Evolutionary conservation across 1,139 yeast species (phyloP), one percentile per base, ranked within the genome.

Genomic region (Ogataea hybrid): DNA sequence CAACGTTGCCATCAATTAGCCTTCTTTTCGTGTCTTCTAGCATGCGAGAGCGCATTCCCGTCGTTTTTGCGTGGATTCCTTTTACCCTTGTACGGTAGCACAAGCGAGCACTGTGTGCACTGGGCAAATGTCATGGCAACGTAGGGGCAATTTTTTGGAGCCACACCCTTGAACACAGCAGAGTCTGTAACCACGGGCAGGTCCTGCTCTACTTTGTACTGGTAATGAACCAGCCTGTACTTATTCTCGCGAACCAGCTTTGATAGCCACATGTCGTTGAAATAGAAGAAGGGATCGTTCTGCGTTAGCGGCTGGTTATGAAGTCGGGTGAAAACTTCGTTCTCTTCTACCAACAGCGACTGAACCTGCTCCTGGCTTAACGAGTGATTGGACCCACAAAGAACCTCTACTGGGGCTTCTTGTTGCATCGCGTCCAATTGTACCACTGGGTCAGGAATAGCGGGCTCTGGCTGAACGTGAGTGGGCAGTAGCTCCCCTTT

Each of bases 181-280:
- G 33, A 21, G 9, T 28, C 23, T 6, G 23, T 7, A 7, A 17
- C 15, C 7, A 28, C 32, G 4, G 14, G 16, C 17, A 32, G 12
- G 9, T 32, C 12, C 7, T 11, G 11, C 6, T 37, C 37, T 5
- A 36, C 35, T 23, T 18, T 40, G 33, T 41, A 44, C 9, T 22
- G 31, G 12, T 41, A n/a, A 25, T 44, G 47, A 35, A 34, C 25
- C 32, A 44, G 28, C 3, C 12, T 16, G 32, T 35, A 44, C 22
- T 36, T 37, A 10, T 31, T 27, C 20, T 38, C 40, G 23, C 35
- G 28, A 11, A 43, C 38, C 10, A 42, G 32, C 14, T 36, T 37
- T 12, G 35, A 18, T 10, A 44, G 39, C 47, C 47, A 44, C 11
- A 11, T 22, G 28, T 44, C 47, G 28, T 41, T 38, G 35, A 37